phyloP scores from a whole-genome alignment of 306 rosid genomes.

The Lathyrus tuberosus region DNA sequence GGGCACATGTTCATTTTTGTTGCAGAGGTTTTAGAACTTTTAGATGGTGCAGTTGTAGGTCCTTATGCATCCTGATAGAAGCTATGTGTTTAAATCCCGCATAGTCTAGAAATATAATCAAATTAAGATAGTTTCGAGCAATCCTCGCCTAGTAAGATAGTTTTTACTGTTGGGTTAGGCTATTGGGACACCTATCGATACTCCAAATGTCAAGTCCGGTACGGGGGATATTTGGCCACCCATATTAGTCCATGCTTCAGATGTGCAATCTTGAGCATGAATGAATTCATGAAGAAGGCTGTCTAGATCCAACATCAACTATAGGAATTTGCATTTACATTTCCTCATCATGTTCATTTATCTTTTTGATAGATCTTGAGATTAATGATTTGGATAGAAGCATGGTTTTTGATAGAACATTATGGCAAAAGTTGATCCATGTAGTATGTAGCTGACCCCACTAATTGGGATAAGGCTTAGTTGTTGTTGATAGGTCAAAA shows the following conservation, averaged over 20 bases:
- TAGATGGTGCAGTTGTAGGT: slow-evolving; percentile 14
- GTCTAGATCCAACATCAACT: neutral
- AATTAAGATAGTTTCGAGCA: too few relatives aligned
- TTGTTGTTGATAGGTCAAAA: neutral
- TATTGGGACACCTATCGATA: neutral
- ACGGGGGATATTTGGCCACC: neutral
- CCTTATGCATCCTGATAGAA: slow-evolving; percentile 19
- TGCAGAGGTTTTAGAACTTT: slow-evolving; percentile 25
- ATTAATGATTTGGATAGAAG: too few relatives aligned
- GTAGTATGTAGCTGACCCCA: too few relatives aligned
- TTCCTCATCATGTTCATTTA: too few relatives aligned
- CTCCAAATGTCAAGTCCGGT: neutral
- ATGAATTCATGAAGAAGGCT: neutral
- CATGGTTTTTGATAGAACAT: too few relatives aligned
- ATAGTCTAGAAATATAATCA: neutral
- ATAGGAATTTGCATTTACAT: too few relatives aligned
- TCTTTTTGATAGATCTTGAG: too few relatives aligned
- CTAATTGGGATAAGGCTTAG: too few relatives aligned
- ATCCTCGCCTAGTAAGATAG: neutral
- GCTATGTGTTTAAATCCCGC: neutral
- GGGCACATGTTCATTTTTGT: slow-evolving; percentile 1
- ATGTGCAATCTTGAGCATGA: neutral
- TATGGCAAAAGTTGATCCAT: too few relatives aligned
- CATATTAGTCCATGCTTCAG: neutral
- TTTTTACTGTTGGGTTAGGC: neutral